A percentile compares a stretch with the other conserved stretches of the same genome.
Conservation (phyloP, 2,329 filamentous ascomycete genomes). For the Talaromyces verruculosus region DNA sequence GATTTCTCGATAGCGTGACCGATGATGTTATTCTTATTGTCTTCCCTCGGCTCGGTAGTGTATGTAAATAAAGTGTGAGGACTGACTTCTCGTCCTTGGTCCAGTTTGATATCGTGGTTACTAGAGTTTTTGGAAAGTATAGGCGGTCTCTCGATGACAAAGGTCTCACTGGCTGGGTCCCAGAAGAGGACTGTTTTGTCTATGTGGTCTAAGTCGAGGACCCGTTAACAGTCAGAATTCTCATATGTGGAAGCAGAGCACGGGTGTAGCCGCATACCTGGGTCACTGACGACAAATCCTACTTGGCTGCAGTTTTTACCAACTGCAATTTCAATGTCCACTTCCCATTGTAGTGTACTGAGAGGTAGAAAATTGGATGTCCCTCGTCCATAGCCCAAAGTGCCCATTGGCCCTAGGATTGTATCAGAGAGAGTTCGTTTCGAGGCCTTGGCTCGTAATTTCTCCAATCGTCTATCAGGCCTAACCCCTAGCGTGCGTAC, state of each 20-base stretch:
- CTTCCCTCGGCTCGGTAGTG: conserved; percentile 24
- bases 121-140: conserved; percentile 22
- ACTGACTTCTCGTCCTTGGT: conserved; percentile 38
- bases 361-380: conserved; percentile 17
- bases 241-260: background rate
- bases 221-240: conserved; percentile 25
- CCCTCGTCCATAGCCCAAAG: background rate
- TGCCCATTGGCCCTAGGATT: background rate
- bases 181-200: conserved; percentile 44
- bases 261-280: conserved; percentile 23
- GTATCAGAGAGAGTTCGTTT: conserved; percentile 11
- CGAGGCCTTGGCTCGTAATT: conserved; percentile 29
- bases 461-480: conserved; percentile 30
- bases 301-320: conserved; percentile 28
- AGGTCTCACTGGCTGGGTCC: conserved; percentile 39
- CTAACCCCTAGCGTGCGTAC: conserved; percentile 47
- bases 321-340: conserved; percentile 31
- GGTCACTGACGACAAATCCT: conserved; percentile 34
- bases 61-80: conserved; percentile 50
- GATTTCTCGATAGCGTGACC: background rate
- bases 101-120: conserved; percentile 28
- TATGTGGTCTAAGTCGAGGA: background rate
- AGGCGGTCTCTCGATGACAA: conserved; percentile 33
- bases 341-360: conserved; percentile 29
- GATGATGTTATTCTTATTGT: background rate